Percentiles rank a stretch among this genome's conserved stretches.
Conservation (phyloP, 225 moss, liverwort and hornwort genomes). For the Polytrichum formosum region DNA sequence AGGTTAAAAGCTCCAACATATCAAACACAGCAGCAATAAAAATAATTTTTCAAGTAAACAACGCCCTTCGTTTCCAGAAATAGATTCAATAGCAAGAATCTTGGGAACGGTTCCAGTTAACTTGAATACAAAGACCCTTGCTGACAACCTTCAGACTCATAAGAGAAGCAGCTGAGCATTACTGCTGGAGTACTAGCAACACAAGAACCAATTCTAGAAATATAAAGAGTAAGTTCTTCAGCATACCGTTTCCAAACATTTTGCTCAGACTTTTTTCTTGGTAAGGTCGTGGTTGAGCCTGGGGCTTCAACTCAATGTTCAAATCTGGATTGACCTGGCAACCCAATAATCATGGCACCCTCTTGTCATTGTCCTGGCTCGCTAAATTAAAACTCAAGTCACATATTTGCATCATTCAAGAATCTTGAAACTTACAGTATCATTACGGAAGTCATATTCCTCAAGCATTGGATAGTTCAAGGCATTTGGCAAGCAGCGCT, state of each 20-base stretch:
- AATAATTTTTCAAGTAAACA: neutral
- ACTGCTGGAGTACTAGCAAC: neutral
- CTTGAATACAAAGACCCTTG: no score
- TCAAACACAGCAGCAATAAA: neutral
- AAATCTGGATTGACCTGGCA: constrained; percentile 92
- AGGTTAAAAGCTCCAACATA: constrained; percentile 9
- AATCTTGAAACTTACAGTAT: constrained; percentile 61
- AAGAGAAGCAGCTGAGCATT: no score
- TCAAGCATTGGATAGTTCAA: constrained; percentile 97
- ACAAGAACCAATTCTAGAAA: neutral
- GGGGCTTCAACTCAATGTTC: constrained; percentile 88
- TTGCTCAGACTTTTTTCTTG: constrained; percentile 99
- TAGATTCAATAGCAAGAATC: neutral
- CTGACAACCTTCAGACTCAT: no score
- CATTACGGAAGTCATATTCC: constrained; percentile 98
- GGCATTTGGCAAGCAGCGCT: constrained; percentile 93
- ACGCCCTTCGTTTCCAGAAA: neutral
- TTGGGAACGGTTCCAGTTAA: no score
- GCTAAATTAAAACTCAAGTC: constrained; percentile 2
- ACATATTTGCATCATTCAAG: no score
- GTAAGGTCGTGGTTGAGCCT: constrained; percentile 98
- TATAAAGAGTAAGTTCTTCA: constrained; percentile 2
- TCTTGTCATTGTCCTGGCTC: constrained; percentile 5
- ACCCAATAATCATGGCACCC: constrained; percentile 8
- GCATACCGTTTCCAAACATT: constrained; percentile 98